Evolutionary conservation across 192 early-diverging fungal genomes (phyloP).

Genomic region (Backusella tuberculispora): DNA sequence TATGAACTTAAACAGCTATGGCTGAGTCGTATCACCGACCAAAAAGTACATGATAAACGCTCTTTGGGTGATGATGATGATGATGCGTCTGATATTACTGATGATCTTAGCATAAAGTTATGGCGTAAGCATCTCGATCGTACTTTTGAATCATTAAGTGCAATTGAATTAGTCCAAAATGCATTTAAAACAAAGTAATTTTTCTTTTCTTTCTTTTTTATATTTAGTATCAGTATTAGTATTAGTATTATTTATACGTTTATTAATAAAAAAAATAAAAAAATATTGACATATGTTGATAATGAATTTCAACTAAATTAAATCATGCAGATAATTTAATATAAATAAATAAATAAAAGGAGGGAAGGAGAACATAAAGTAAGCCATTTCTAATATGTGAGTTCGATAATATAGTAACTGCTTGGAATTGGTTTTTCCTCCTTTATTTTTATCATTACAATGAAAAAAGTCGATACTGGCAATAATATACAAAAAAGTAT

Average conservation of each 20-base stretch:
- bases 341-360: too few relatives aligned
- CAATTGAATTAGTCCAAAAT: conserved; percentile 4
- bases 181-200: conserved; percentile 15
- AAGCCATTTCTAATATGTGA: too few relatives aligned
- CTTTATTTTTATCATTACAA: too few relatives aligned
- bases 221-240: too few relatives aligned
- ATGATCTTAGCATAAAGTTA: not conserved
- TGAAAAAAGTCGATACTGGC: too few relatives aligned
- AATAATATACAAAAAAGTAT: too few relatives aligned
- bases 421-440: too few relatives aligned
- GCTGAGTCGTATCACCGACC: conserved; percentile 23
- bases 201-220: not conserved
- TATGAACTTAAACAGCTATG: conserved; percentile 43
- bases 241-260: not conserved
- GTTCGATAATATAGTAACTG: too few relatives aligned
- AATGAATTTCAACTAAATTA: too few relatives aligned
- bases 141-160: not conserved
- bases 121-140: conserved; percentile 9
- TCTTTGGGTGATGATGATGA: not conserved
- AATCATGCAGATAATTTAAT: too few relatives aligned
- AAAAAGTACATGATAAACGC: conserved; percentile 17
- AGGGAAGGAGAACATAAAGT: too few relatives aligned
- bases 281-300: too few relatives aligned
- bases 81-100: not conserved
- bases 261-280: conserved; percentile 19